Percentiles rank a stretch among this genome's conserved stretches.
These are phyloP conservation scores for Zasmidium citrigriseum DNA, from an alignment of 2,329 filamentous ascomycete genomes.

Conservation along the genomic window DNA sequence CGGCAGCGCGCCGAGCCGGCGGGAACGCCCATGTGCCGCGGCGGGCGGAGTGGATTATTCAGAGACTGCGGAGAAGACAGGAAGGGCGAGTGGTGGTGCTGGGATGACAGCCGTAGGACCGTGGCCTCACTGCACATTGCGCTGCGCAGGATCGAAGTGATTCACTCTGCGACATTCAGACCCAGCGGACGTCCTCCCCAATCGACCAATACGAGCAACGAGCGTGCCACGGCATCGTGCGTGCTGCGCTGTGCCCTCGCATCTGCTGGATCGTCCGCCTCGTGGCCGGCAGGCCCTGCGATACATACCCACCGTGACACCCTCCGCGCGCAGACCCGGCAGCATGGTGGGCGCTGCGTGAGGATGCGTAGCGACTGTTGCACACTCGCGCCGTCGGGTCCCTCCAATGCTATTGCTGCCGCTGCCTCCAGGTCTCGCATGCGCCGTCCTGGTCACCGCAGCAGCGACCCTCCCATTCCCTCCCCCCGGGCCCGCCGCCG, in stretches of 20 bases:
- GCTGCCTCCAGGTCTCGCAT: slow-evolving; percentile 11
- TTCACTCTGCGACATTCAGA: too few species aligned
- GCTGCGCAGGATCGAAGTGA: too few species aligned
- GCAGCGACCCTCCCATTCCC: slow-evolving; percentile 39
- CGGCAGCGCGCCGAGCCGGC: background rate
- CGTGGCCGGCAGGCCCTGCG: background rate
- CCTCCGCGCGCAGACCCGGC: slow-evolving; percentile 12
- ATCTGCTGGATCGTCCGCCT: background rate
- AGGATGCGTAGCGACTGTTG: slow-evolving; percentile 28
- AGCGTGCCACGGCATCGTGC: slow-evolving; percentile 6
- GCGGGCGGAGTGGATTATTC: background rate
- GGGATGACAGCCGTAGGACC: background rate
- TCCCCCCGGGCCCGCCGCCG: slow-evolving; percentile 35
- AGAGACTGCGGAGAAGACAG: background rate
- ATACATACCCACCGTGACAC: background rate
- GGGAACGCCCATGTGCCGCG: background rate
- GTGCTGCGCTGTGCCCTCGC: background rate
- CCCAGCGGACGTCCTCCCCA: background rate
- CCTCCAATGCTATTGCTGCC: slow-evolving; percentile 27
- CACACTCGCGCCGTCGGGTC: slow-evolving; percentile 28
- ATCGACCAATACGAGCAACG: background rate
- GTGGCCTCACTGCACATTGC: background rate
- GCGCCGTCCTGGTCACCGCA: slow-evolving; percentile 37
- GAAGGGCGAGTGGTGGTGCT: background rate
- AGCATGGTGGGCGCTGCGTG: slow-evolving; percentile 23